Evolutionary conservation across 139 green algal species (phyloP), one percentile per base, ranked within the genome.

Genomic region (Astrephomene gubernaculifera): DNA sequence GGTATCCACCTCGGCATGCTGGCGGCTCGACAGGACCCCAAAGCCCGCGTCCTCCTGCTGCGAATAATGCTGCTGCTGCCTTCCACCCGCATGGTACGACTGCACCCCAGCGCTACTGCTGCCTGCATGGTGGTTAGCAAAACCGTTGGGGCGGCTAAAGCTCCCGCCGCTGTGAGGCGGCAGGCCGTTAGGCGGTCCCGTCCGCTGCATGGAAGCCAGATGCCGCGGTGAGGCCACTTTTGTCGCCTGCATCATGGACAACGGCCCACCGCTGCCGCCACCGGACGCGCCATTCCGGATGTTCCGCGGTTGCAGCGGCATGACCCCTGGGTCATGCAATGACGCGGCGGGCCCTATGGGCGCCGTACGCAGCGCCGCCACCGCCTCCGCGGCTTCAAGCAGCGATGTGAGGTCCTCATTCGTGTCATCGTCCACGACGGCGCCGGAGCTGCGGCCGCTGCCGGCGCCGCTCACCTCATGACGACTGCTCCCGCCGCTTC

Each of bases 221-320:
- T 86, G 79, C 0, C 67, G 79, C 65, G 79, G 79, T 4, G 79
- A 86, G 12, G 65, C 65, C 36, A 86, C 79, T 36, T 86, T 86
- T 35, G 64, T 65, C 2, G 79, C 39, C 52, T 76, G 65, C 21
- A 86, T 49, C 64, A 86, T 31, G 0, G 78, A 44, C 44, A 73
- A 39, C 31, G 71, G 6, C 14, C 29, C 71, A 65, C 22, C 19
- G 22, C 73, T 17, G 38, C 54, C 35, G 54, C 36, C 31, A 45
- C 2, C 57, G 19, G 12, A 27, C 43, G 41, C 53, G n/a, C 49
- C 54, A 25, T 33, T 81, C 10, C 52, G 33, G 39, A 69, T 36
- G 60, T 71, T 35, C 44, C 73, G 52, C 24, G 73, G 53, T 53
- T 69, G 73, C 73, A 53, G 73, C 35, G 44, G 45, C n/a, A 80